Base-by-base conservation (phyloP, 2,329 filamentous ascomycete species). In the Nigrospora osmanthi region DNA sequence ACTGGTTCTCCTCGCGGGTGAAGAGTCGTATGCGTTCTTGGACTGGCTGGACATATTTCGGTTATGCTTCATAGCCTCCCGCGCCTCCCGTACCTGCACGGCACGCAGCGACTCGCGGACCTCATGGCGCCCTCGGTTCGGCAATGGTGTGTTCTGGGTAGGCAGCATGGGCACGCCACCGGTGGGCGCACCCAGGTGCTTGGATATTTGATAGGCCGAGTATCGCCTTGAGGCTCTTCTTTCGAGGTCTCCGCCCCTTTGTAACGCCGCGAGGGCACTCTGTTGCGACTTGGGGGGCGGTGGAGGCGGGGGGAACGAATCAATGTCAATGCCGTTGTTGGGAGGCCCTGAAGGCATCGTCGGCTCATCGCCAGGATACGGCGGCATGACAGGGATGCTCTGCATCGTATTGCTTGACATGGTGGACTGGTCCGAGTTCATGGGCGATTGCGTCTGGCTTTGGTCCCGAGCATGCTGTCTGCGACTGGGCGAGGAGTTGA, bases 121-220 rank as follows among this genome's bases (percentile, higher is more conserved):
- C 63, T 94, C 89, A 33, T 69, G 73, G 48, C 87, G 78, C 30
- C 89, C 89, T 49, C 90, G 78, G 59, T 95, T 95, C 6, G 90
- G 90, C 50, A 91, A 76, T 2, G 87, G 88, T 4, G 85, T 84
- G 49, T 83, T 89, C 59, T 94, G 89, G 28, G 87, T 74, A 23
- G 91, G 89, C 16, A 97, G 78, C 58, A 94, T 86, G 7, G 90
- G 89, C 14, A 97, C 84, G 16, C 87, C 89, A 64, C 83, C 89
- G 14, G 86, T 78, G 35, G 85, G 83, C 14, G 82, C 78, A 11
- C 91, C 91, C 2, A 97, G 72, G 57, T 95, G 89, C 60, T 96
- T 97, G 38, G 89, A 88, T 54, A 98, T 95, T 59, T 98, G 93
- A 61, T 97, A 98, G 43, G 89, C 87, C 2, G 93, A 97, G 61